Conservation (phyloP, 202 grass and related monocot genomes). For the Zizania palustris region DNA sequence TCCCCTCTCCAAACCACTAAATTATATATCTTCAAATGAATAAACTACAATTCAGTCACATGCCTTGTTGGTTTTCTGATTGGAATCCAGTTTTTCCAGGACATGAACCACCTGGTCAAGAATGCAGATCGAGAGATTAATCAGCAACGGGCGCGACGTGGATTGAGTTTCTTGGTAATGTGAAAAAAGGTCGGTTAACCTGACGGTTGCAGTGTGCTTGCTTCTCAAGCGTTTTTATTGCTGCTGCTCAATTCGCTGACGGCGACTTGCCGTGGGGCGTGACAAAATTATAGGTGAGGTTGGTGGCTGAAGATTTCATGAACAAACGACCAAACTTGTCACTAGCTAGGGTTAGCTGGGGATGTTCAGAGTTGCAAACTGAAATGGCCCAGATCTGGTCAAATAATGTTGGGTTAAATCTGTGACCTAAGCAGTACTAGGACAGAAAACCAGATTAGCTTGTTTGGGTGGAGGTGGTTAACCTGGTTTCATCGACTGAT, state of each 20-base stretch:
- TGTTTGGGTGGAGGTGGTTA: neutral
- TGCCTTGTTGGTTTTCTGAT: neutral
- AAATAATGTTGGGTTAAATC: neutral
- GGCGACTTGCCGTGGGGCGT: slow-evolving; percentile 19
- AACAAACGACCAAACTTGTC: slow-evolving; percentile 51
- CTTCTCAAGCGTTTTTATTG: slow-evolving; percentile 36
- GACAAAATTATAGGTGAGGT: slow-evolving; percentile 48
- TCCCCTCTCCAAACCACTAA: neutral
- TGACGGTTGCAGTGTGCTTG: slow-evolving; percentile 34
- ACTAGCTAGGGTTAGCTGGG: slow-evolving; percentile 3
- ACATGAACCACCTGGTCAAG: slow-evolving; percentile 9
- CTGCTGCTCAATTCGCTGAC: slow-evolving; percentile 36
- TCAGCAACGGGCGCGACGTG: neutral
- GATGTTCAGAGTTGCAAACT: neutral
- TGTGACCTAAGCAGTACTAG: neutral
- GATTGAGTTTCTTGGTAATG: neutral
- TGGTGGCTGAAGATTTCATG: slow-evolving; percentile 33
- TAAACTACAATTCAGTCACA: neutral
- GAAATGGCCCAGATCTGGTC: neutral
- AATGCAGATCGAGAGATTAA: slow-evolving; percentile 15
- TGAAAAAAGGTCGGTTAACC: neutral
- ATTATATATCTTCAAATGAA: neutral
- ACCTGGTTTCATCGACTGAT: neutral
- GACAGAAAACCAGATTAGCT: neutral
- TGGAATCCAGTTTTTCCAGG: neutral